Base-by-base conservation (phyloP, 306 rosid genomes). In the Malus sylvestris region DNA sequence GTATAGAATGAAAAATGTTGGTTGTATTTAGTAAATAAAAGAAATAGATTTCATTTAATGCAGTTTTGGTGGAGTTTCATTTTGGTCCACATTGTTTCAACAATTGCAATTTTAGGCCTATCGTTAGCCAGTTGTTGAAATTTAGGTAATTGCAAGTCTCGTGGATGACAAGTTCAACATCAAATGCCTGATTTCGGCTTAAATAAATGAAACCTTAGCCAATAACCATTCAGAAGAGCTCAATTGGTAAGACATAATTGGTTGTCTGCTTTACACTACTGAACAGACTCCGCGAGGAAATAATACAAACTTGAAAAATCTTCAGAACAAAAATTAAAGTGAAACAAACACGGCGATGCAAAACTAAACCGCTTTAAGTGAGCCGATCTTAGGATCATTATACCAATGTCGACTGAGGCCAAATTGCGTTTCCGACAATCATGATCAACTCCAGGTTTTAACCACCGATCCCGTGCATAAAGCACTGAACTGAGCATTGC, bases 401-500 rank as follows among this genome's bases (percentile, higher is more conserved):
- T 23, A 22, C 89, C 85, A 85, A 45, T 66, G 74, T 59, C 42
- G 3, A 63, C n/a, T 30, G 7, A 49, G 96, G 99, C 90, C 91
- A 88, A 15, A 80, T 80, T 79, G 58, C 70, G 84, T 75, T 70
- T 92, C 71, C 71, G 80, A 71, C 91, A 90, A 68, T 88, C 85
- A 23, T 71, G n/a, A 38, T 80, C 86, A 72, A 90, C 81, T 29
- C 91, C 93, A 80, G 96, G 96, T 83, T 91, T 95, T 91, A 95
- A 82, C 95, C 95, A 95, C 62, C 77, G 85, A 79, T 95, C 99
- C 67, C 97, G 91, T 23, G 97, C 97, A 86, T 81, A 91, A 55
- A 92, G 99, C 55, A 95, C 96, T 32, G 96, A 95, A 75, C 91
- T 90, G 53, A 95, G 97, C 97, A 92, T 92, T 80, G 99, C 88